Conservation (phyloP, 129 eudicot genomes). For the Flaveria ramosissima region DNA sequence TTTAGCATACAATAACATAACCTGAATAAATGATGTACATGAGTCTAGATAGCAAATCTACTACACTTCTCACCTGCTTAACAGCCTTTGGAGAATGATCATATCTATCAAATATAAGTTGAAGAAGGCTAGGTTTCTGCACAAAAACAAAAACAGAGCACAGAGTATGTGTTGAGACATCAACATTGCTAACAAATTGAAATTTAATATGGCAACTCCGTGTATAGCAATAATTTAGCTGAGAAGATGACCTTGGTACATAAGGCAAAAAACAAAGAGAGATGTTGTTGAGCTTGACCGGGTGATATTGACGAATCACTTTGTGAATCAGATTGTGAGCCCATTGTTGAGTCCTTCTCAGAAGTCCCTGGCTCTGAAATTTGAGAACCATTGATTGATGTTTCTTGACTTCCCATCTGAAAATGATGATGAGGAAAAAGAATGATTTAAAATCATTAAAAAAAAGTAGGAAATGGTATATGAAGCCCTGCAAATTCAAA, state of each 20-base stretch:
- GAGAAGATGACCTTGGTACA: slow-evolving; percentile 66
- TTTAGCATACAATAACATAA: slow-evolving; percentile 6
- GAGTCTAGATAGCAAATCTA: neutral
- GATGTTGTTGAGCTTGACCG: slow-evolving; percentile 68
- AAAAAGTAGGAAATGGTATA: slow-evolving; percentile 1
- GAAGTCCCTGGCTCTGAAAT: slow-evolving; percentile 59
- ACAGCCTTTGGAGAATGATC: slow-evolving; percentile 70
- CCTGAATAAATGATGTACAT: neutral
- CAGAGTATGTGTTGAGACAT: slow-evolving; percentile 4
- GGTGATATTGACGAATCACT: slow-evolving; percentile 52
- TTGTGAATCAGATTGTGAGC: slow-evolving; percentile 42
- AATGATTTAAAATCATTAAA: neutral
- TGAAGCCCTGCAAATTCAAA: neutral
- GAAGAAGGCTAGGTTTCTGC: slow-evolving; percentile 92
- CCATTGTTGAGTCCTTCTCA: slow-evolving; percentile 40
- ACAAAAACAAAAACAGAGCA: slow-evolving; percentile 13
- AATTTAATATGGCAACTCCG: neutral
- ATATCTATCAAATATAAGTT: slow-evolving; percentile 75
- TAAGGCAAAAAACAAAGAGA: slow-evolving; percentile 86
- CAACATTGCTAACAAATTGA: slow-evolving; percentile 14
- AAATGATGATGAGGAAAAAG: slow-evolving; percentile 1
- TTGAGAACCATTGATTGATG: slow-evolving; percentile 84
- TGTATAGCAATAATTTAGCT: slow-evolving; percentile 1
- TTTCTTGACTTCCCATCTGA: slow-evolving; percentile 73
- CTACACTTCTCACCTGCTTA: slow-evolving; percentile 63